phyloP scores from a whole-genome alignment of 495 filamentous ascomycete species.

The Podospora comata region DNA sequence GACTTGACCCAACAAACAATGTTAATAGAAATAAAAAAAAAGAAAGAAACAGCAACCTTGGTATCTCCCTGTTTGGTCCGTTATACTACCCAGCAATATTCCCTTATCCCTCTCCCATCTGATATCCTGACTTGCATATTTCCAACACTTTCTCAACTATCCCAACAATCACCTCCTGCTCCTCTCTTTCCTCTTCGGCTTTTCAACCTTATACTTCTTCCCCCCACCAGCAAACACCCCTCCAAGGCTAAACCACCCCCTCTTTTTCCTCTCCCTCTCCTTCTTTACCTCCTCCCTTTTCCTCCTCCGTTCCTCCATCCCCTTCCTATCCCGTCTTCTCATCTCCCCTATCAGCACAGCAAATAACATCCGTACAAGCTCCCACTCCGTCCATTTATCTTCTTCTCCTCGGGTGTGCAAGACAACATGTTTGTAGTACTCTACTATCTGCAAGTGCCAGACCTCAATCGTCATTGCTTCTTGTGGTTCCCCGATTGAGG shows the following conservation, averaged over 20 bases:
- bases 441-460: neutral
- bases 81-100: slow-evolving; percentile 5
- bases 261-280: neutral
- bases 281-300: neutral
- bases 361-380: slow-evolving; percentile 49
- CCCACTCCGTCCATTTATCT: slow-evolving; percentile 40
- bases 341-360: slow-evolving; percentile 47
- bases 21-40: neutral
- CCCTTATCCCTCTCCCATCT: neutral
- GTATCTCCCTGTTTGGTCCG: neutral
- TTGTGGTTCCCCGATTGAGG: neutral
- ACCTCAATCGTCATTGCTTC: neutral
- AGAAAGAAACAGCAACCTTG: slow-evolving; percentile 3
- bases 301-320: slow-evolving; percentile 15
- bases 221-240: neutral
- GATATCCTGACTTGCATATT: neutral
- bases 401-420: slow-evolving; percentile 8
- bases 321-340: slow-evolving; percentile 31
- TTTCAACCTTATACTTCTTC: neutral
- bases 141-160: neutral
- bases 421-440: neutral
- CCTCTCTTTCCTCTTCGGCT: neutral
- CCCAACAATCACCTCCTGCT: neutral
- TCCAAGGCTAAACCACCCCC: neutral
- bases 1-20: neutral